Evolutionary conservation across 2,329 filamentous ascomycete species (phyloP), one percentile per base, ranked within the genome.

Genomic region (Venturia nashicola): DNA sequence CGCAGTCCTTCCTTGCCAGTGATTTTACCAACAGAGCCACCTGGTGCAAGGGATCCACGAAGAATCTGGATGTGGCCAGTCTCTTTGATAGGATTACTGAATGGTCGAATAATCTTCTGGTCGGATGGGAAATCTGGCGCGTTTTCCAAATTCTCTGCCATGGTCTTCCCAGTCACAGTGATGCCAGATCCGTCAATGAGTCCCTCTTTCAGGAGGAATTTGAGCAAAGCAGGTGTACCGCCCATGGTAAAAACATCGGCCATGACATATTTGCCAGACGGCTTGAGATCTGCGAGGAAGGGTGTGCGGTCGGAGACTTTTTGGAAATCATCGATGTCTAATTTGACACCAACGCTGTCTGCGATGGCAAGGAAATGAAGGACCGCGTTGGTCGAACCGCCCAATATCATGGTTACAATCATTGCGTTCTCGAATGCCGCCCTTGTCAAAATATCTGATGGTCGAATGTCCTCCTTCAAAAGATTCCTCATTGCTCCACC

Each of bases 1-100:
- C 76, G 71, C 14, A 83, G 80, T 27, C 87, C 87, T 75, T 90
- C 87, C 74, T 90, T 90, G 54, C 87, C 87, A 2, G 87, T 90
- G 72, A 90, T 90, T 76, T 90, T 90, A 57, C 86, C 87, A 1
- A 90, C 87, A 66, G 80, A 83, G 61, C 87, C 87, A 64, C 83
- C 86, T 0, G 87, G 87, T 3, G 87, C 86, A 44, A 90, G 79
- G 20, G 81, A 85, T 39, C 87, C 87, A 61, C 85, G 82, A 7
- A 90, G 79, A 68, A 90, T 90, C 75, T 89, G 86, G 68, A 90
- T 84, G 71, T 90, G 87, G 44, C 87, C 87, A 1, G 86, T 88
- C 51, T 76, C 67, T 73, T 90, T 90, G 75, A 90, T 86, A 2
- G 87, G 87, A 69, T 88, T 81, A 72, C 78, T 83, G 66, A 89